Percentiles rank a stretch among this genome's conserved stretches.
phyloP scores from a whole-genome alignment of 805 yeast genomes.

The Ogataea saltuana region DNA sequence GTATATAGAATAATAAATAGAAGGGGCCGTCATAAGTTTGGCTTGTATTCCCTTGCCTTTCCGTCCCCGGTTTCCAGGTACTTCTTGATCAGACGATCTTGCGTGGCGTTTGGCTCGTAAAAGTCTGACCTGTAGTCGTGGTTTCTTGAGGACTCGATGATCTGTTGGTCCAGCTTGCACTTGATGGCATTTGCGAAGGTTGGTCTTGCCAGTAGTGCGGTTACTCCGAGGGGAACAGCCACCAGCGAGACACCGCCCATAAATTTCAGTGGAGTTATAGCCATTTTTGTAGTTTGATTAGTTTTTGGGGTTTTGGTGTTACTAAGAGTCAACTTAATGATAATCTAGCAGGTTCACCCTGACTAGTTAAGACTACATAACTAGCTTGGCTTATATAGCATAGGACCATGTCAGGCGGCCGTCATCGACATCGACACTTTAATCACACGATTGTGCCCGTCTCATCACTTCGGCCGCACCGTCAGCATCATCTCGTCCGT shows the following conservation, averaged over 20 bases:
- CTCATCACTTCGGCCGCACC: too few species aligned
- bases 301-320: not conserved
- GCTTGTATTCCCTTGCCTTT: constrained; percentile 31
- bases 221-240: constrained; percentile 31
- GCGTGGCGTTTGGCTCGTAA: constrained; percentile 24
- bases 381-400: too few species aligned
- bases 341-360: too few species aligned
- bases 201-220: constrained; percentile 34
- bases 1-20: not conserved
- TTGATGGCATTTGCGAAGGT: constrained; percentile 38
- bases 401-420: too few species aligned
- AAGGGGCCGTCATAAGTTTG: constrained; percentile 7
- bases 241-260: constrained; percentile 32
- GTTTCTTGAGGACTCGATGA: constrained; percentile 29
- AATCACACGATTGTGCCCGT: too few species aligned
- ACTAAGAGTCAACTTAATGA: too few species aligned
- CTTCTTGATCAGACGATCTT: constrained; percentile 29
- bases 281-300: constrained; percentile 21
- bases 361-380: too few species aligned
- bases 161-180: constrained; percentile 35
- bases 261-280: constrained; percentile 32
- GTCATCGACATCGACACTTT: too few species aligned
- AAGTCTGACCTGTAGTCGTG: constrained; percentile 31
- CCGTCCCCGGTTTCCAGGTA: constrained; percentile 32
- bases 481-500: not conserved